phyloP scores from a whole-genome alignment of 331 rosid species.

The Pyrus hybrid region DNA sequence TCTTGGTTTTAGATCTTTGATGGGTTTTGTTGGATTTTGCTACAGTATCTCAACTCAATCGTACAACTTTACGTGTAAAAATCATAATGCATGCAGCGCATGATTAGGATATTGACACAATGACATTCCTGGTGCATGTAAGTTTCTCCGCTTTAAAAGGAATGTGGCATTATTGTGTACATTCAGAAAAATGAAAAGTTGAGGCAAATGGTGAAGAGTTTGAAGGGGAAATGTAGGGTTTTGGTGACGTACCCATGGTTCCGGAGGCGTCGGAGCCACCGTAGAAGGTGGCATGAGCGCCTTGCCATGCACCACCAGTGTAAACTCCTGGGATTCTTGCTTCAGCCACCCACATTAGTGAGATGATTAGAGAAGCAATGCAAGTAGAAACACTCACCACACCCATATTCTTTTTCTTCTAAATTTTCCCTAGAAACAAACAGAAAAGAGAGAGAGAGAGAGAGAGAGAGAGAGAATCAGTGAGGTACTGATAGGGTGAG shows the following conservation, averaged over 20 bases:
- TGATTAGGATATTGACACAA: background rate
- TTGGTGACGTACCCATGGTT: constrained; percentile 71
- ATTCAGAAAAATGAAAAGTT: background rate
- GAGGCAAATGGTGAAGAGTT: background rate
- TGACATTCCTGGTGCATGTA: too few species aligned
- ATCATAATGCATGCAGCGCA: background rate
- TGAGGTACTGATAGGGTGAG: constrained; percentile 10
- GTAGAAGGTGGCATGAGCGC: constrained; percentile 93
- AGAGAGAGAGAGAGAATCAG: background rate
- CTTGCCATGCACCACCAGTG: constrained; percentile 65
- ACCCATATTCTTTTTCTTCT: constrained; percentile 25
- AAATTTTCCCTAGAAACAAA: background rate
- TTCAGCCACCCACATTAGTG: constrained; percentile 31
- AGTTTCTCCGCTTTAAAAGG: too few species aligned
- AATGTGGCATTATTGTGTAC: background rate
- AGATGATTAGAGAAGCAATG: constrained; percentile 38
- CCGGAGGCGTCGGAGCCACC: constrained; percentile 98
- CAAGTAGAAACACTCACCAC: constrained; percentile 21
- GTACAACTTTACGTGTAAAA: too few species aligned
- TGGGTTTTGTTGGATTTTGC: background rate
- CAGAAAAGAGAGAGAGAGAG: background rate
- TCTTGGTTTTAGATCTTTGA: background rate
- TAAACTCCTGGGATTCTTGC: constrained; percentile 84
- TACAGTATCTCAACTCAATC: too few species aligned
- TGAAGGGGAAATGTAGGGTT: background rate